Evolutionary conservation across 208 protist genomes (phyloP), one percentile per base, ranked within the genome.

Genomic region (Trypanosomatidae sp.): DNA sequence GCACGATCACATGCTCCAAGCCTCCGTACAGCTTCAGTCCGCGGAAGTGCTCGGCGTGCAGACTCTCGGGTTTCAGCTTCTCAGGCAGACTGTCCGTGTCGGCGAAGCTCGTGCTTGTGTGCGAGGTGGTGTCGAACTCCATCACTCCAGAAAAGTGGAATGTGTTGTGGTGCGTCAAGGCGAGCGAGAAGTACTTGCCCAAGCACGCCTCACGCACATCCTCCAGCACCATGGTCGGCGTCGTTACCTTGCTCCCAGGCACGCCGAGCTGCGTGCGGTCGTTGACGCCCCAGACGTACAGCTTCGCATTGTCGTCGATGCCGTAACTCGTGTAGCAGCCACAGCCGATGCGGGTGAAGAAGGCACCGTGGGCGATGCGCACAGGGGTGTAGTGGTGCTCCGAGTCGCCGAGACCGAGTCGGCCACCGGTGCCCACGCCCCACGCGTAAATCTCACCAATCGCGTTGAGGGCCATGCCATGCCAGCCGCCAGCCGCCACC

Each of bases 201-300:
- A 91, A 62, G 50, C 78, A 80, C n/a, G 69, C 83, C 30, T 92
- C 88, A 17, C 84, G 84, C 76, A 95, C 89, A 58, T 91, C 77
- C 76, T 88, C 79, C 17, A 92, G 60, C 39, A 89, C 85, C 62
- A 79, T 53, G 49, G 79, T 86, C 47, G 91, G 91, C 28, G 66
- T 67, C 10, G 59, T 52, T 30, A 88, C 76, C 53, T 66, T 62
- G 60, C 33, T 33, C 36, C 71, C 67, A 2, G 53, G 0, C 66
- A 73, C 30, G 15, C 86, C 87, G 6, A 95, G 80, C 71, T 91
- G 88, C 36, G 56, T 70, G 60, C 79, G 67, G 28, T 89, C 85
- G 60, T 96, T 96, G 44, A 86, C 84, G 25, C 89, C 89, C 91
- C 91, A 94, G 17, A 94, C 71, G 71, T 87, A 96, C 43, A 96